Base-by-base conservation (phyloP, 495 filamentous ascomycete genomes). In the Melanomma pulvis-pyrius region DNA sequence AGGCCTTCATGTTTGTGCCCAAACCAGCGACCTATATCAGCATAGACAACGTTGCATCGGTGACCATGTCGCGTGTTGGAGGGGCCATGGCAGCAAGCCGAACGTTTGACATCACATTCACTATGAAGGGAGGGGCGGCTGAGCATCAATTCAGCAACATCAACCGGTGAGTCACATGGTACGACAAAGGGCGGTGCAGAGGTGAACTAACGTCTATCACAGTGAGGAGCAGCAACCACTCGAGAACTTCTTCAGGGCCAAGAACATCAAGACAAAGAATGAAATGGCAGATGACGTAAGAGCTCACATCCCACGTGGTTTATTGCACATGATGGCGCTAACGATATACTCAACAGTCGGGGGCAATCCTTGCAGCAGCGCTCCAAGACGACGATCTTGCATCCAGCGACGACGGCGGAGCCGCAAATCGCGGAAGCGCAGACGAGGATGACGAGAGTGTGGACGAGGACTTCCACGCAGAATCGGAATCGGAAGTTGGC, bases 101-200 rank as follows among this genome's bases (percentile, higher is more conserved):
- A 53, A 99, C 96, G 0, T 99, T 99, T 66, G 96, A 99, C 73
- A 97, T 99, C 64, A 92, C 92, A 0, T 87, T 99, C 51, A 88
- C 86, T 36, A 79, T 96, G 79, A 98, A 97, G 82, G 79, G 77
- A 34, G 87, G 86, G 15, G 79, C 84, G 39, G 89, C 88, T 21
- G 91, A 96, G 70, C 90, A 92, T 67, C 92, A 97, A 71, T 98
- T 99, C 79, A 96, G 91, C 79, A 99, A 99, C 79, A 98, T 99
- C 78, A 99, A 98, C 74, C 91, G 93, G 85, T 87, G 78, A 51
- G 82, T 54, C 22, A 25, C 59, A 21, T n/a, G 26, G 19, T 41
- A 26, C 9, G 34, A 19, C 17, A 13, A 19, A 30, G 5, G 32
- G 19, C n/a, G 17, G 1, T 24, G 49, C 49, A 50, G 22, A 8